Base-by-base conservation (phyloP, 805 yeast species). In the Huiozyma naganishii region DNA sequence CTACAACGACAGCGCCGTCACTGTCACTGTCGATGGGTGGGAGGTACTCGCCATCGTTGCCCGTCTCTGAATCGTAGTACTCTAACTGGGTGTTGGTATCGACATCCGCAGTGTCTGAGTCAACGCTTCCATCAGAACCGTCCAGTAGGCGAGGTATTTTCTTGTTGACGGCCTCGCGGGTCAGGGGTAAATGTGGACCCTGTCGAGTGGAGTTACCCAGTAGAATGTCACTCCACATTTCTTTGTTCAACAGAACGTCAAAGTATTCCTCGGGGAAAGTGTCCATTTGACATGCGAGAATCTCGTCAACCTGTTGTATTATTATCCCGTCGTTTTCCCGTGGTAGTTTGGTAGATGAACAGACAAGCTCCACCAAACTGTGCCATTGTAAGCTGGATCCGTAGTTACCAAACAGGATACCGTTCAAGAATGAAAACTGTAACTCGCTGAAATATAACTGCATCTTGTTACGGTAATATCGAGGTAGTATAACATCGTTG, bases 371-470 rank as follows among this genome's bases (percentile, higher is more conserved):
- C 9, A 76, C 49, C 32, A 80, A 48, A 13, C 65, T 67, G 42
- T 73, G 67, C 89, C 89, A 83, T 50, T 81, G 88, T 17, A 73
- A 62, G 13, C 76, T 71, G 10, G 81, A 76, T 13, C 83, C 74
- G 52, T 74, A 73, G 56, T 81, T 83, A 11, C 81, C 84, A 48
- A 81, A 65, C 0, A 77, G 51, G 1, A 77, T 52, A 37, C 72
- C 65, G 44, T 72, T 63, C 1, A 79, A 41, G 47, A 69, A 82
- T 2, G 73, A 54, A 17, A 79, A 54, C 49, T 78, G 77, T 6
- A 79, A 53, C 52, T 83, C 87, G 1, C 77, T 76, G 5, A 78
- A 47, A 3, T 76, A 13, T 37, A 50, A 42, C 56, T 68, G 23
- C 50, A 51, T 41, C 9, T 40, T 32, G 28, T 42, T 43, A 12